phyloP scores from a whole-genome alignment of 352 stramenopile genomes.

The Globisporangium iwayamae region DNA sequence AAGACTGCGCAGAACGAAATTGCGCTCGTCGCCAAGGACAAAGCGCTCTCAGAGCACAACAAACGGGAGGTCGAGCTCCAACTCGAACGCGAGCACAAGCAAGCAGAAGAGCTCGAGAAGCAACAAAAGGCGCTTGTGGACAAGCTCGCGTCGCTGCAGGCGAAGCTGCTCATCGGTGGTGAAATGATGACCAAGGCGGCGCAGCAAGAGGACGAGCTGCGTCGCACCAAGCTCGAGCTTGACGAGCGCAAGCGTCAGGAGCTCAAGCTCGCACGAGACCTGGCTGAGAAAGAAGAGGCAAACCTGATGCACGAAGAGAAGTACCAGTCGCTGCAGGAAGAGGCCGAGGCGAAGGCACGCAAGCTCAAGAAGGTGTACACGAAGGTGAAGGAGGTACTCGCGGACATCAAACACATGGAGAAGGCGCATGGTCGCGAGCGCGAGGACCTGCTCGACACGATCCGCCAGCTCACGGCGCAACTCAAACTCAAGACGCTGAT shows the following conservation, averaged over 20 bases:
- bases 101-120: conserved; percentile 54
- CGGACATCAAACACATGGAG: conserved; percentile 93
- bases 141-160: conserved; percentile 90
- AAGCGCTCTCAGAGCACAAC: conserved; percentile 78
- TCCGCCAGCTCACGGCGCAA: conserved; percentile 93
- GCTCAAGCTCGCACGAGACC: conserved; percentile 82
- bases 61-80: conserved; percentile 84
- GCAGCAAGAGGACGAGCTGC: conserved; percentile 93
- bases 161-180: conserved; percentile 89
- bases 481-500: conserved; percentile 96
- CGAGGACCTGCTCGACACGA: conserved; percentile 94
- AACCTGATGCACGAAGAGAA: conserved; percentile 93
- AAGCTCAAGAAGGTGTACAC: conserved; percentile 96
- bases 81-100: conserved; percentile 85
- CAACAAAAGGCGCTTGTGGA: conserved; percentile 80
- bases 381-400: conserved; percentile 87
- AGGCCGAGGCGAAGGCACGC: conserved; percentile 93
- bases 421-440: conserved; percentile 90
- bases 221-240: conserved; percentile 91
- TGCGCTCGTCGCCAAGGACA: conserved; percentile 69
- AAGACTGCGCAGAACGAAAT: conserved; percentile 70
- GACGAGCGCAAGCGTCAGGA: conserved; percentile 88
- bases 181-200: conserved; percentile 94
- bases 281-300: conserved; percentile 92
- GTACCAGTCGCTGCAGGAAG: conserved; percentile 87